These are phyloP conservation scores for Nannochloropsis granulata DNA, from an alignment of 108 stramenopile species.

Conservation along the genomic window DNA sequence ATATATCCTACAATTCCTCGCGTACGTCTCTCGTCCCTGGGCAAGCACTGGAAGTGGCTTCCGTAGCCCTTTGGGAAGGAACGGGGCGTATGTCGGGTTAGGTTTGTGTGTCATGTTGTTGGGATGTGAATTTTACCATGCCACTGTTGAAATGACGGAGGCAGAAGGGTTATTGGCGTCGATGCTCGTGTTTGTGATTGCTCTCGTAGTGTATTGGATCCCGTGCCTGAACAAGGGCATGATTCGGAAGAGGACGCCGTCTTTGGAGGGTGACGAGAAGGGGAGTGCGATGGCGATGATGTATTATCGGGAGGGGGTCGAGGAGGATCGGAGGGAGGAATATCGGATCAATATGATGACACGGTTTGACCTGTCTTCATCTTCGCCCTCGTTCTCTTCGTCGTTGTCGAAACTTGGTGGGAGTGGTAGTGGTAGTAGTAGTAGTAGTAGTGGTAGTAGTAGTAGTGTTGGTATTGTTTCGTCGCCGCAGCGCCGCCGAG, in stretches of 20 bases:
- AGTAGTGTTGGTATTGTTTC: too few species aligned
- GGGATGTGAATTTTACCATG: background rate
- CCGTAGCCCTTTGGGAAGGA: background rate
- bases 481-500: too few species aligned
- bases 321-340: background rate
- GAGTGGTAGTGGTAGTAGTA: too few species aligned
- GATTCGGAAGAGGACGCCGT: background rate
- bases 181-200: background rate
- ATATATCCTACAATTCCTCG: background rate
- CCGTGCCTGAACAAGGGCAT: background rate
- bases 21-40: background rate
- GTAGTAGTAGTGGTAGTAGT: too few species aligned
- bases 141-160: background rate
- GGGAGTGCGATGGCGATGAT: background rate
- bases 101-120: background rate
- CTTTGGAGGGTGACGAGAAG: background rate
- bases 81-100: background rate
- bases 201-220: background rate
- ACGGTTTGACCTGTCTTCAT: too few species aligned
- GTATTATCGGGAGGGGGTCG: background rate
- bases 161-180: background rate
- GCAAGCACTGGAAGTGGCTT: background rate
- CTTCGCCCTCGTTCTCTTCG: too few species aligned
- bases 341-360: too few species aligned
- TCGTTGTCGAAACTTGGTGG: too few species aligned